These are phyloP conservation scores for Erodium moschatum DNA, from an alignment of 441 rosid genomes.

Conservation along the genomic window DNA sequence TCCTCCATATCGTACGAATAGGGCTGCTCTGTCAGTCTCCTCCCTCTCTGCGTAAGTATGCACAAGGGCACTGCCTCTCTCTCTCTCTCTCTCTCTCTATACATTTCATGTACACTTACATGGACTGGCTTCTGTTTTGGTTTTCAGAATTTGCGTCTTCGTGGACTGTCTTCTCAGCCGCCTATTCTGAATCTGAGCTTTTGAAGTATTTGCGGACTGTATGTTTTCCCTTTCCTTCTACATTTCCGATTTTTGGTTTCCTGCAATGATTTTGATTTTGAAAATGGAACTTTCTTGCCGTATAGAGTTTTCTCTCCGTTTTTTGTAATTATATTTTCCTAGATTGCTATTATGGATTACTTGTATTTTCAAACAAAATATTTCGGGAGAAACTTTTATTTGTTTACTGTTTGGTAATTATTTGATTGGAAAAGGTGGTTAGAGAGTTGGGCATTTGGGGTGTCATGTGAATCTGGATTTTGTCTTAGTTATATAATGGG, in stretches of 20 bases:
- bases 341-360: neutral
- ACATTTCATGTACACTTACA: neutral
- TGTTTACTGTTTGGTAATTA: neutral
- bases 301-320: slow-evolving; percentile 7
- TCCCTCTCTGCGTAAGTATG: slow-evolving; percentile 23
- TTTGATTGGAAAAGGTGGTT: neutral
- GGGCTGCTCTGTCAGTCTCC: slow-evolving; percentile 20
- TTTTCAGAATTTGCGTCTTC: neutral
- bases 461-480: neutral
- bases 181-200: slow-evolving; percentile 2
- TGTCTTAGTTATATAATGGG: neutral
- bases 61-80: neutral
- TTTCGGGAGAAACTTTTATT: neutral
- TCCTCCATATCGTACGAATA: slow-evolving; percentile 27
- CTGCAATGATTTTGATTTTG: slow-evolving; percentile 25
- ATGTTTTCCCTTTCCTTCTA: neutral
- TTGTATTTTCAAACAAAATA: neutral
- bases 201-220: neutral
- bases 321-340: neutral
- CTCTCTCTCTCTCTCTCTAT: neutral
- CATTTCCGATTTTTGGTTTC: slow-evolving; percentile 15
- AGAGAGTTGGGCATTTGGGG: neutral
- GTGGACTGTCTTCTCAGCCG: neutral
- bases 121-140: neutral
- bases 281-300: neutral